phyloP scores from a whole-genome alignment of 495 filamentous ascomycete species.

The Neurospora tetrasperma region DNA sequence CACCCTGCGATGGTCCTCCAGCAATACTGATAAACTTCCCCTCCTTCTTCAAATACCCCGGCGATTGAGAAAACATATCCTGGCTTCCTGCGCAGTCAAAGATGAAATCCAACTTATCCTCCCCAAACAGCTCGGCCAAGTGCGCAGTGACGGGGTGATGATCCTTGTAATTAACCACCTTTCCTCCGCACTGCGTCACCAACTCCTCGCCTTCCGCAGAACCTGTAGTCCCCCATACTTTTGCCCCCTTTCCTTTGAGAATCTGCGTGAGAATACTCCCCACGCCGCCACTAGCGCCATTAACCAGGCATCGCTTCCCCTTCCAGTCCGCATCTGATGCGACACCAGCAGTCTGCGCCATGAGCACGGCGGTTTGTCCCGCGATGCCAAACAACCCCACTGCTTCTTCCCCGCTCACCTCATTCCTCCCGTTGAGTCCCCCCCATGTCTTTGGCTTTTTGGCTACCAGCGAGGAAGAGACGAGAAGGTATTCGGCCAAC shows the following conservation, averaged over 20 bases:
- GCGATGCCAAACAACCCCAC: conserved; percentile 28
- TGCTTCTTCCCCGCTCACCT: conserved; percentile 5
- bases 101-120: conserved; percentile 26
- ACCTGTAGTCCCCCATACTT: conserved; percentile 25
- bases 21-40: conserved; percentile 28
- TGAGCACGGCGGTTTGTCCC: conserved; percentile 22
- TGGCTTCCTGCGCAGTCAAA: conserved; percentile 31
- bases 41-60: neutral
- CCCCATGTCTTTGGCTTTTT: neutral
- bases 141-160: conserved; percentile 17
- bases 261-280: conserved; percentile 32
- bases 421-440: neutral
- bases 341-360: conserved; percentile 10
- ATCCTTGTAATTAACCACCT: conserved; percentile 29
- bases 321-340: neutral
- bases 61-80: neutral
- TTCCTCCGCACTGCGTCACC: conserved; percentile 26
- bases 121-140: conserved; percentile 17
- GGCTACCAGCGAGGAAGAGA: conserved; percentile 18
- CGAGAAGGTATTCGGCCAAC: conserved; percentile 29
- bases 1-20: conserved; percentile 18
- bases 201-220: conserved; percentile 20
- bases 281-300: conserved; percentile 38
- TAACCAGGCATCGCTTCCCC: conserved; percentile 25
- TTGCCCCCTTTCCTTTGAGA: conserved; percentile 20